These are phyloP conservation scores for Malus domestica DNA, from an alignment of 306 rosid genomes.

Conservation along the genomic window ASM211411v1 NC_041789.1:24554001-24554500, in stretches of 20 bases:
- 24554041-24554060: not conserved
- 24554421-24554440: constrained; percentile 38
- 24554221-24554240: constrained; percentile 74
- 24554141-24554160: constrained; percentile 49
- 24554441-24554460: constrained; percentile 30
- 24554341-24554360: constrained; percentile 31
- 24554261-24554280: constrained; percentile 38
- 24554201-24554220: constrained; percentile 77
- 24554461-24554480: constrained; percentile 28
- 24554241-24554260: constrained; percentile 32
- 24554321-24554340: constrained; percentile 46
- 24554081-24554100: constrained; percentile 9
- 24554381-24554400: constrained; percentile 20
- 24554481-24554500: constrained; percentile 35
- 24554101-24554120: constrained; percentile 53
- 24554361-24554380: constrained; percentile 34
- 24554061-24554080: constrained; percentile 11
- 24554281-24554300: constrained; percentile 30
- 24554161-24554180: constrained; percentile 80
- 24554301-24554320: constrained; percentile 25
- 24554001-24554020: constrained; percentile 64
- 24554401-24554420: constrained; percentile 29
- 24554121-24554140: constrained; percentile 39
- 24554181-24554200: constrained; percentile 82
- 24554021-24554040: constrained; percentile 3